These are phyloP conservation scores for Epichloe gansuensis DNA, from an alignment of 2,329 filamentous ascomycete species.

Conservation along the genomic window DNA sequence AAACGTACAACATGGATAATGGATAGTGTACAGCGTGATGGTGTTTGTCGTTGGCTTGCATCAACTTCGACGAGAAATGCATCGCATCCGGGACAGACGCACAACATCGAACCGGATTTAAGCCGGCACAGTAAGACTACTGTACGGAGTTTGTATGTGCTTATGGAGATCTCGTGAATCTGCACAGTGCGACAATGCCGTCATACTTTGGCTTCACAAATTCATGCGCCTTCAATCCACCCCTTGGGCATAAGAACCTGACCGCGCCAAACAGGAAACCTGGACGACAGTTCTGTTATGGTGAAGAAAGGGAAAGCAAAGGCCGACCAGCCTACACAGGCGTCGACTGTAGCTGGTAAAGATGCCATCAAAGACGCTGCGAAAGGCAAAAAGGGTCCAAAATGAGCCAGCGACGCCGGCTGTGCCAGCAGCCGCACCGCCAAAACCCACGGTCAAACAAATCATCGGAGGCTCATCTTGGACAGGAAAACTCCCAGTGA, in stretches of 20 bases:
- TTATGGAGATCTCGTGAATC: background rate
- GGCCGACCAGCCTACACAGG: constrained; percentile 25
- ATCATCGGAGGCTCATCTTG: constrained; percentile 90
- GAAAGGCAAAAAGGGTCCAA: constrained; percentile 31
- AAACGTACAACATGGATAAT: background rate
- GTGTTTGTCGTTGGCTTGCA: background rate
- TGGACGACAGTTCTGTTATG: constrained; percentile 20
- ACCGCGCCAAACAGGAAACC: background rate
- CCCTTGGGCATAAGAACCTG: background rate
- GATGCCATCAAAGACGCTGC: constrained; percentile 42
- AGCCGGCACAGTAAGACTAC: background rate
- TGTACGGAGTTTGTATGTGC: background rate
- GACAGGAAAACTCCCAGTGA: constrained; percentile 94
- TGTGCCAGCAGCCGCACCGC: constrained; percentile 29
- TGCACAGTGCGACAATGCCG: background rate
- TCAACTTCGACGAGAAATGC: background rate
- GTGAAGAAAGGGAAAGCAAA: constrained; percentile 43
- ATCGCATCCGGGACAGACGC: background rate
- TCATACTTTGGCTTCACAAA: background rate
- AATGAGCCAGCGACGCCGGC: constrained; percentile 17
- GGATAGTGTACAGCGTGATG: background rate
- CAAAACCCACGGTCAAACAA: constrained; percentile 57
- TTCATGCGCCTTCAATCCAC: background rate
- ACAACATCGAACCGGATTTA: background rate
- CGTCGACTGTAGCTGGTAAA: constrained; percentile 33